phyloP scores from a whole-genome alignment of 106 monocot genomes.

The Iris macrosiphon region DNA sequence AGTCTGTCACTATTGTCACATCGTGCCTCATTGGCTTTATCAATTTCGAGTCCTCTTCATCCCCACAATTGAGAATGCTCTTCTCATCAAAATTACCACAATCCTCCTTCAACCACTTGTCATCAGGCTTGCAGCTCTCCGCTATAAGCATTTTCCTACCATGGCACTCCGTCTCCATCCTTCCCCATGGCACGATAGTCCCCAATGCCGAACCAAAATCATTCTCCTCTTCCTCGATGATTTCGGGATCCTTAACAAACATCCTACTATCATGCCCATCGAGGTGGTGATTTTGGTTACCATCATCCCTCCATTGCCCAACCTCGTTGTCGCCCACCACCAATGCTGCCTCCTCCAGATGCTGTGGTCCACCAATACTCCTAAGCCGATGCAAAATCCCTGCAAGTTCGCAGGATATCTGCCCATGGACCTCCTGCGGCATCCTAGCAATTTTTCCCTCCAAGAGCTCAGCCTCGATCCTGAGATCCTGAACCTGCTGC shows the following conservation, averaged over 20 bases:
- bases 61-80: constrained; percentile 66
- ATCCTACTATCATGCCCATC: constrained; percentile 45
- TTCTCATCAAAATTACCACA: constrained; percentile 84
- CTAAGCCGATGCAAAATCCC: constrained; percentile 66
- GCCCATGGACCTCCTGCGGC: constrained; percentile 32
- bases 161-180: constrained; percentile 46
- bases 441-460: constrained; percentile 68
- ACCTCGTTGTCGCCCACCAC: constrained; percentile 44
- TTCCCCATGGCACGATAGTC: constrained; percentile 57
- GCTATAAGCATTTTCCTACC: constrained; percentile 55
- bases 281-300: constrained; percentile 28
- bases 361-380: constrained; percentile 30
- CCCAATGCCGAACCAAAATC: constrained; percentile 66
- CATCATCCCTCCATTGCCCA: constrained; percentile 45
- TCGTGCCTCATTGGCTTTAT: constrained; percentile 78
- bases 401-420: constrained; percentile 34
- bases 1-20: constrained; percentile 39
- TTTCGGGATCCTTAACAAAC: constrained; percentile 54
- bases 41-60: constrained; percentile 68
- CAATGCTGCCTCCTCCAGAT: constrained; percentile 50
- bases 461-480: constrained; percentile 34
- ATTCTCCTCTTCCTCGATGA: constrained; percentile 69
- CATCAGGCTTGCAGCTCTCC: constrained; percentile 45
- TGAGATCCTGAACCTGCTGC: constrained; percentile 70
- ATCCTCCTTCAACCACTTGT: constrained; percentile 83